Percentiles rank a stretch among this genome's conserved stretches.
These are phyloP conservation scores for Achaetomiella virescens DNA, from an alignment of 495 filamentous ascomycete species.

Conservation along the genomic window DNA sequence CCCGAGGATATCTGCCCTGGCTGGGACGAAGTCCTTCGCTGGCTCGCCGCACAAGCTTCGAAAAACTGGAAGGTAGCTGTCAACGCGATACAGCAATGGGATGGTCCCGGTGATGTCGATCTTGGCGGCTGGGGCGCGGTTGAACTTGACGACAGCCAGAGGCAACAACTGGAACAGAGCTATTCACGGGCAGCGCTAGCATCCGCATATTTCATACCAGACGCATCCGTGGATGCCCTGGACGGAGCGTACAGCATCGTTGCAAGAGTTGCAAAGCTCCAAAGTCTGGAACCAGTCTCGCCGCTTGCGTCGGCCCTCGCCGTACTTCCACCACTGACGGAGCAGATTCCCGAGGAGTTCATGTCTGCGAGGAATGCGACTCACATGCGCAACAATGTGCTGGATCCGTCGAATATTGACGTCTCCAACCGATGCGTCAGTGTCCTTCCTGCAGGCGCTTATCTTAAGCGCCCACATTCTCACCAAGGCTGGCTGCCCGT, in stretches of 20 bases:
- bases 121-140: constrained; percentile 59
- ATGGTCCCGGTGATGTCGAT: constrained; percentile 74
- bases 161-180: constrained; percentile 47
- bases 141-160: constrained; percentile 48
- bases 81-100: constrained; percentile 65
- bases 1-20: constrained; percentile 36
- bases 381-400: constrained; percentile 49
- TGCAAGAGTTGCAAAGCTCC: constrained; percentile 51
- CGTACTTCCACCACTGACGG: constrained; percentile 37
- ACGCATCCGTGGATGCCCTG: constrained; percentile 52
- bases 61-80: constrained; percentile 54
- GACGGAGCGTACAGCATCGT: constrained; percentile 58
- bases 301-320: constrained; percentile 39
- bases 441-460: constrained; percentile 59
- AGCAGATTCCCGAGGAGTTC: constrained; percentile 24
- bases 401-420: constrained; percentile 64
- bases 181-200: constrained; percentile 73
- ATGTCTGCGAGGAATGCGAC: constrained; percentile 35
- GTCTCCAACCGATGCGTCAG: constrained; percentile 51
- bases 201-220: constrained; percentile 61
- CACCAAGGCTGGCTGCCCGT: constrained; percentile 51
- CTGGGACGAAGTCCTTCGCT: constrained; percentile 78
- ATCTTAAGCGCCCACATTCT: constrained; percentile 63
- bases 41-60: constrained; percentile 56
- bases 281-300: constrained; percentile 50